Evolutionary conservation across 2,329 filamentous ascomycete species (phyloP), one percentile per base, ranked within the genome.

Genomic region (Diaporthe humulicola): DNA sequence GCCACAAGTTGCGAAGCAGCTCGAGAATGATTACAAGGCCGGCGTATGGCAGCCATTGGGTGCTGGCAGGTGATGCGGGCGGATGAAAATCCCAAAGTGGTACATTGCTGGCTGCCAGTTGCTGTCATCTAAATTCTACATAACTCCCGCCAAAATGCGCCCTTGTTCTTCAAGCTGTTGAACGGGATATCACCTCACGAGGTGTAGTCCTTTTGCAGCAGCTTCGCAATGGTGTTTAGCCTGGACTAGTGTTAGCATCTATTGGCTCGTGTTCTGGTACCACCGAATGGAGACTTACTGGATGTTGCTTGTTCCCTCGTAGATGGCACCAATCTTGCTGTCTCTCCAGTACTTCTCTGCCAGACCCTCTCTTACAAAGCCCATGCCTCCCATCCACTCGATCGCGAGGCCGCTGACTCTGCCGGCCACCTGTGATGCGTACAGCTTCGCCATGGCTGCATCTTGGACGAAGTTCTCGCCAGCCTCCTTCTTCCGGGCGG

Each of bases 311-410:
- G 94, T 96, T 42, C 97, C 97, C 87, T 98, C 96, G 83, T 98
- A 98, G 79, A 98, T 98, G 78, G 95, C 95, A 14, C 97, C 97
- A 81, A 99, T 99, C 93, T 98, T 99, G 89, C 94, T 97, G 84
- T 99, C 97, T 61, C 97, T 90, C 90, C 93, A 99, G 87, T 93
- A 98, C 91, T 99, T 99, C 91, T 99, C 97, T 0, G 97, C 97
- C 74, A 98, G 92, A 0, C 97, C 97, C 84, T 99, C 97, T 58
- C 97, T 89, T 22, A 99, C 97, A 80, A 99, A 99, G 60, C 97
- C 97, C 97, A 99, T 98, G 76, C 97, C 97, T 64, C 97, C 97
- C 96, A 98, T 98, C 97, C 97, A 99, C 87, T 99, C 97, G 38
- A 99, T 92, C 0, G 96, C 97, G 66, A 94, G 90, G 9, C 96